Conservation (phyloP, 2,329 filamentous ascomycete species). For the Metarhizium humberi region DNA sequence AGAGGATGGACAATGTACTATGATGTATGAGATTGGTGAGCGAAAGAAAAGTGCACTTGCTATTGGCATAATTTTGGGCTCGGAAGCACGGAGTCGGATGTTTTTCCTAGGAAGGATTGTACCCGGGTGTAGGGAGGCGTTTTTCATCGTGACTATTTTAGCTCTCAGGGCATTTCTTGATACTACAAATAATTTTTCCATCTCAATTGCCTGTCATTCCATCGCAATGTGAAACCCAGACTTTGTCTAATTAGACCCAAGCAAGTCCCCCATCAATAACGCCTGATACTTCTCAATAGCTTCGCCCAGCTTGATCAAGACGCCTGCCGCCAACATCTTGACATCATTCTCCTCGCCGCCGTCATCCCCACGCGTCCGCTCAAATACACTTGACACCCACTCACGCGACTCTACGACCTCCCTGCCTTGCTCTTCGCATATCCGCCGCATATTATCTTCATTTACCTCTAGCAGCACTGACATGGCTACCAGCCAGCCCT, state of each 20-base stretch:
- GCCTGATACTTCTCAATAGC: conserved; percentile 75
- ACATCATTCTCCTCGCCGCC: conserved; percentile 66
- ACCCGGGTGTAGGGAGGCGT: conserved; percentile 6
- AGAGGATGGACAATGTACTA: not conserved
- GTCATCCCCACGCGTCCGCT: conserved; percentile 41
- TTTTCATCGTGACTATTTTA: not conserved
- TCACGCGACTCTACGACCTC: conserved; percentile 79
- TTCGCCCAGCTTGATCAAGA: conserved; percentile 70
- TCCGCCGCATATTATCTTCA: conserved; percentile 54
- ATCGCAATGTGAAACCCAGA: not conserved
- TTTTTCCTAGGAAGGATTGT: not conserved
- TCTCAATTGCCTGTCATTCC: not conserved
- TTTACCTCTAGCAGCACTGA: conserved; percentile 78
- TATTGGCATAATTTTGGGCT: not conserved
- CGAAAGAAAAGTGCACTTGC: not conserved
- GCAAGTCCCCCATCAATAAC: conserved; percentile 62
- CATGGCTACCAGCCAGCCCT: conserved; percentile 69
- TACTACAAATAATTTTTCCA: not conserved
- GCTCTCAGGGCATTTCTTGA: not conserved
- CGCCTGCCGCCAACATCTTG: conserved; percentile 67
- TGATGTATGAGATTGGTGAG: not conserved
- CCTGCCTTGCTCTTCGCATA: conserved; percentile 66
- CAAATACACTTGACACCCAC: conserved; percentile 75
- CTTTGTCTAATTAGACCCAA: conserved; percentile 23
- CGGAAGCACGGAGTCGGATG: not conserved